Conservation (phyloP, 78 protist genomes). For the Ministeria vibrans region DNA sequence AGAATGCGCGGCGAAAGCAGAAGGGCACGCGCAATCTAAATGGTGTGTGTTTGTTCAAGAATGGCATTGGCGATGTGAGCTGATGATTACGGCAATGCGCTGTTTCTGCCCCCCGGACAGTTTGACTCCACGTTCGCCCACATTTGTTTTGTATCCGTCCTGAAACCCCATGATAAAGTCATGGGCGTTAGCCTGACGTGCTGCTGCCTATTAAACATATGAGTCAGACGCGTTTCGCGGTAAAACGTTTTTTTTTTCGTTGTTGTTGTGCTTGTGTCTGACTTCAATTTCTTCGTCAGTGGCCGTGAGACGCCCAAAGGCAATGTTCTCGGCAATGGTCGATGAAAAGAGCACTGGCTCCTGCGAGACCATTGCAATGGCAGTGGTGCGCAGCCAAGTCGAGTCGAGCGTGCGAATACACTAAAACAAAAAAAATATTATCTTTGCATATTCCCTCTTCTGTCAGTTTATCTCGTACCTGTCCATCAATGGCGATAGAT, state of each 20-base stretch:
- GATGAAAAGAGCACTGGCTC: slow-evolving; percentile 54
- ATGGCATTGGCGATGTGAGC: background rate
- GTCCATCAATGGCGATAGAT: slow-evolving; percentile 57
- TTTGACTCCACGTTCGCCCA: slow-evolving; percentile 80
- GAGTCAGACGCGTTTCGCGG: too few species aligned
- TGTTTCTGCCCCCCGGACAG: slow-evolving; percentile 76
- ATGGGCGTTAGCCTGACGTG: slow-evolving; percentile 84
- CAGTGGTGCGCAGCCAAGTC: slow-evolving; percentile 18
- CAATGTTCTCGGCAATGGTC: slow-evolving; percentile 67
- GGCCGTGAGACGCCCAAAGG: slow-evolving; percentile 54
- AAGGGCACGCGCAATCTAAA: slow-evolving; percentile 63
- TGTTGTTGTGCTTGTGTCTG: too few species aligned
- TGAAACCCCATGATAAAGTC: slow-evolving; percentile 76
- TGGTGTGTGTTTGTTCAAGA: background rate
- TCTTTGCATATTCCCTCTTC: too few species aligned
- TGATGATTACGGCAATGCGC: slow-evolving; percentile 18
- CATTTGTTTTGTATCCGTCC: slow-evolving; percentile 69
- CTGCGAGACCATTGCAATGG: background rate
- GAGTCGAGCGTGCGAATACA: slow-evolving; percentile 21
- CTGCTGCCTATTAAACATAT: too few species aligned
- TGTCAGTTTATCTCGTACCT: too few species aligned
- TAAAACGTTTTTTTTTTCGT: too few species aligned
- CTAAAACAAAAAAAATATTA: too few species aligned
- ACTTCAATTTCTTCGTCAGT: slow-evolving; percentile 39
- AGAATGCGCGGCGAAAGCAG: slow-evolving; percentile 27